Evolutionary conservation across 257 asterid genomes (phyloP), one percentile per base, ranked within the genome.

Genomic region (Capsicum pubescens): DNA sequence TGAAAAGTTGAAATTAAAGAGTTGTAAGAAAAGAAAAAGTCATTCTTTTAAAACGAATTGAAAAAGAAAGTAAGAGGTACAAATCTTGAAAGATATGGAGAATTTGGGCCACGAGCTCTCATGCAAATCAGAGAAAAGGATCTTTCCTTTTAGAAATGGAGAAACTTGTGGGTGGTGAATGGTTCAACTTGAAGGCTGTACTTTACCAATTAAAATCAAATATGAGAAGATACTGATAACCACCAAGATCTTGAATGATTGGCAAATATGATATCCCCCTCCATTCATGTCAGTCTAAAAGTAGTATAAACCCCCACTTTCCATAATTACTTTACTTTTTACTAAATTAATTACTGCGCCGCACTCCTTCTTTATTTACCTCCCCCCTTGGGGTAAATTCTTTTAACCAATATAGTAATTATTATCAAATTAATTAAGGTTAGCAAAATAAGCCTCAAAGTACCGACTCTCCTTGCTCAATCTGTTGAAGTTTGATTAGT

Each of bases 211-310:
- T 71, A 69, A 69, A 39, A 39, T 39, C 77, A 16, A 68, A 39
- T 0, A 3, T 3, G 32, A 69, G 77, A 69, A 69, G 77, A 69
- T 69, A 69, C 77, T 69, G 77, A 4, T 69, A 69, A 69, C 77
- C 46, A 69, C 77, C 77, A 69, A 69, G 55, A 69, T 36, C 77
- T 69, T 39, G 54, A 69, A 69, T 69, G 77, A 69, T 69, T 69
- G 77, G 14, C 42, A 39, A 15, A 69, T 66, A 69, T 69, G 13
- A 36, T 68, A 8, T 19, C 19, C 36, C 36, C 71, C 16, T 12
- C 46, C 71, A 26, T 66, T 67, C 74, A 67, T 69, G 77, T 69
- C 77, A 69, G 77, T 32, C 19, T 1, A 7, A 58, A 17, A 58
- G 55, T 39, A 39, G 44, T 3, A 39, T 39, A 39, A 39, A 26